Evolutionary conservation across 345 rosid species (phyloP).

Genomic region (Capsella bursapastoris): DNA sequence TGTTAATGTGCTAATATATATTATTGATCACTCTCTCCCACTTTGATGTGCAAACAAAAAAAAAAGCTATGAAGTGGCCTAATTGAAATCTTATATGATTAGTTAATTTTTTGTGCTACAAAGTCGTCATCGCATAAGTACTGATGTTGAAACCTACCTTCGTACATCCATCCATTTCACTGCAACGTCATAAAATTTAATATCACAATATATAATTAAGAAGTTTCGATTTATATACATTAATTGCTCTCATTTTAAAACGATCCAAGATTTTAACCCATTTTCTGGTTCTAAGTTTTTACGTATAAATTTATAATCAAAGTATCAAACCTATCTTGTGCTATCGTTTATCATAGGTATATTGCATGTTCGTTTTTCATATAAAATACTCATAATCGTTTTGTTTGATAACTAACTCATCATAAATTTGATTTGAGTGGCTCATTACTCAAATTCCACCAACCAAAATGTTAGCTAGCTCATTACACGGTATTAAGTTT

Average conservation of each 20-base stretch:
- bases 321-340: neutral
- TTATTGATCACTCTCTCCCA: constrained; percentile 34
- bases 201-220: neutral
- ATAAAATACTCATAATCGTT: neutral
- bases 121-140: constrained; percentile 41
- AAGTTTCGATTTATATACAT: neutral
- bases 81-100: constrained; percentile 28
- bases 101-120: constrained; percentile 21
- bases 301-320: neutral
- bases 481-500: constrained; percentile 9
- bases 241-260: neutral
- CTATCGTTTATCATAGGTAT: neutral
- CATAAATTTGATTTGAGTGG: neutral
- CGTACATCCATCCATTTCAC: constrained; percentile 37
- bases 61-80: constrained; percentile 24
- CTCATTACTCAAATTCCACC: neutral
- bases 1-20: constrained; percentile 19
- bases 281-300: neutral
- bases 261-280: neutral
- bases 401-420: neutral
- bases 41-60: constrained; percentile 17
- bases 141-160: constrained; percentile 40
- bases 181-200: constrained; percentile 19
- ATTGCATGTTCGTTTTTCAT: neutral
- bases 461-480: neutral